Base-by-base conservation (phyloP, 176 grass and related monocot genomes). In the Dactylis glomerata region DNA sequence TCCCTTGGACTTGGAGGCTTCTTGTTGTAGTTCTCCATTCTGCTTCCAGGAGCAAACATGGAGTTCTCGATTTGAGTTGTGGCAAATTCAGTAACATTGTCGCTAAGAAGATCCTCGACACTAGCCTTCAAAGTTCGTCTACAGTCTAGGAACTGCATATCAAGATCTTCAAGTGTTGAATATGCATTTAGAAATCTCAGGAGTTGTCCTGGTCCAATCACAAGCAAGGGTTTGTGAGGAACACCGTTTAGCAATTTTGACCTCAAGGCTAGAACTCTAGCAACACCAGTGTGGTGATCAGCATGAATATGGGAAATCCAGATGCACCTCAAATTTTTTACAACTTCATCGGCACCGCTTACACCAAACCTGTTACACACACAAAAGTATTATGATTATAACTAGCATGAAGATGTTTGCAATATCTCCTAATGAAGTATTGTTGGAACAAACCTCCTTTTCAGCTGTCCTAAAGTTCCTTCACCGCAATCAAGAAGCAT, bases 251-350 rank as follows among this genome's bases (percentile, higher is more conserved):
- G 77, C 82, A 98, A 84, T 9, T 90, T 90, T 77, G 75, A 92
- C 33, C 96, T 78, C 40, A 95, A 86, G 46, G 93, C 91, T 81
- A 98, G 91, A 92, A 98, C 78, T 93, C 93, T 93, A 76, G 87
- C 92, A 28, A 98, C 71, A 38, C 96, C 93, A 20, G 96, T 92
- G 77, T 98, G 93, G 82, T 98, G 96, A 88, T 98, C 96, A 80
- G 93, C 96, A 67, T 98, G 96, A 83, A 98, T 98, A 90, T 98
- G 93, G 54, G 96, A 98, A 74, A 98, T 88, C 93, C 96, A 98
- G 71, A 98, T 98, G 62, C 83, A 93, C 56, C 77, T 93, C 36
- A 98, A 90, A 75, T 74, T 85, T 75, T 92, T 94, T 12, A 95
- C 81, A 72, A 65, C 83, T 82, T 95, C 91, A 81, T 98, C 91